Base-by-base conservation (phyloP, 2,329 filamentous ascomycete species). In the Xylariaceae sp. region DNA sequence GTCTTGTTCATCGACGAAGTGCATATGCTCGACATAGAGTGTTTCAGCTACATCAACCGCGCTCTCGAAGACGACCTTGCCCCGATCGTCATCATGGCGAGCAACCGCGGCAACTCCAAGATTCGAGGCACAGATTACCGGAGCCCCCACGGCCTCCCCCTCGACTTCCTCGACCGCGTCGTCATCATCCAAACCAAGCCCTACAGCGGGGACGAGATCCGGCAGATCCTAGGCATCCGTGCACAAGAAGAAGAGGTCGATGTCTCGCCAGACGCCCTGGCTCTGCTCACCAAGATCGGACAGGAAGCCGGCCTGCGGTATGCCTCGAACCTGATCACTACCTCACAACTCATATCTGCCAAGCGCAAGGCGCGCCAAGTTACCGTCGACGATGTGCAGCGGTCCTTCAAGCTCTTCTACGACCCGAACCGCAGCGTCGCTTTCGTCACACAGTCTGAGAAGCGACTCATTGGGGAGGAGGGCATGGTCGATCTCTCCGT, bases 21-120 rank as follows among this genome's bases (percentile, higher is more conserved):
- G 4, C 92, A 98, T 72, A 97, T 98, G 90, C 85, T 98, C 41
- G 92, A 98, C 62, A 96, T 97, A 50, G 92, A 98, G 66, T 97
- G 90, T 70, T 98, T 95, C 71, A 94, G 88, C 31, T 98, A 94
- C 71, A 84, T 98, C 73, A 98, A 98, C 71, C 85, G 92, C 36
- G 92, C 92, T 1, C 74, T 98, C 31, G 92, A 98, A 66, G 88
- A 89, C 44, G 88, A 97, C 56, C 76, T 98, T 21, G 88, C 92
- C 1, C 92, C 92, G 27, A 89, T 98, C 50, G 89, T 98, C 63
- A 98, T 98, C 66, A 98, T 98, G 92, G 92, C 92, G 38, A 94
- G 86, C 73, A 98, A 98, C 70, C 78, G 92, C 44, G 92, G 92
- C 49, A 80, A 88, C 63, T 86, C 92, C 26, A 83, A 84, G 51